phyloP scores from a whole-genome alignment of 768 basidiomycete species.

The Boletus subparvulus region DNA sequence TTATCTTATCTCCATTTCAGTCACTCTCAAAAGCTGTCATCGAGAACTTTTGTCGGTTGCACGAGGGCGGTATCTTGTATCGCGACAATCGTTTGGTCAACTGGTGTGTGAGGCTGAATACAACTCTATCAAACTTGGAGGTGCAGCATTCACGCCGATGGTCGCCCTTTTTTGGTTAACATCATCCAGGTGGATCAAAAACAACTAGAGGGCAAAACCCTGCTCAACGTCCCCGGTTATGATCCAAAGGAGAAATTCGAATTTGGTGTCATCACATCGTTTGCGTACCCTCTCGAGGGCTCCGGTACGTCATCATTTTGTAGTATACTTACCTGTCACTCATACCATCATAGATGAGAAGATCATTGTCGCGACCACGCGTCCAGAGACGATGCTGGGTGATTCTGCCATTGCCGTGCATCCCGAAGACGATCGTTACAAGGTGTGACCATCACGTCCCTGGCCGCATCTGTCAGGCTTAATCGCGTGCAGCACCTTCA shows the following conservation, averaged over 20 bases:
- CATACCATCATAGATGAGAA: conserved; percentile 61
- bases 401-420: conserved; percentile 98
- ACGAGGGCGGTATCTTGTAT: conserved; percentile 91
- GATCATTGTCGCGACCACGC: conserved; percentile 93
- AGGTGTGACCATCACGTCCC: conserved; percentile 36
- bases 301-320: conserved; percentile 52
- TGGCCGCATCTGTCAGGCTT: neutral
- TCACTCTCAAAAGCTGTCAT: conserved; percentile 81
- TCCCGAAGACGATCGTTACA: conserved; percentile 89
- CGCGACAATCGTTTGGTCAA: conserved; percentile 96
- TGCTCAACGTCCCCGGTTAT: conserved; percentile 91
- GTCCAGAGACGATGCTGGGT: conserved; percentile 98
- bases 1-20: conserved; percentile 33
- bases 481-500: conserved; percentile 67
- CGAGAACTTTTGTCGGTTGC: conserved; percentile 87
- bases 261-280: conserved; percentile 95
- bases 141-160: conserved; percentile 38
- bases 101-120: conserved; percentile 96
- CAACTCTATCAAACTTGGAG: conserved; percentile 97
- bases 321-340: neutral
- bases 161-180: neutral
- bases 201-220: conserved; percentile 77
- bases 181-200: conserved; percentile 82
- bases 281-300: conserved; percentile 87
- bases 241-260: conserved; percentile 85